phyloP scores from a whole-genome alignment of 441 rosid species.

The Adansonia madagascariensis region DNA sequence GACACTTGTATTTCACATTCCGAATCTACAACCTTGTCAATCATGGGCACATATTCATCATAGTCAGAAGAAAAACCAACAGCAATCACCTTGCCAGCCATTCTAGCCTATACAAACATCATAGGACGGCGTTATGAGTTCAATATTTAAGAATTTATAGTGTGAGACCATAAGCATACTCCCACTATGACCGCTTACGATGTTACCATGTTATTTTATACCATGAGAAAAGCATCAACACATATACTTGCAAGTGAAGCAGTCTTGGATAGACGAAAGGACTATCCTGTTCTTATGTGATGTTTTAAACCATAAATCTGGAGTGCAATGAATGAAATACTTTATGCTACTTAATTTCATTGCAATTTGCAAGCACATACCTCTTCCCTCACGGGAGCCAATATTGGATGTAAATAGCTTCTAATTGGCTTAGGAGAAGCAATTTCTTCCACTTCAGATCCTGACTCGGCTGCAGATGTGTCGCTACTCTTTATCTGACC shows the following conservation, averaged over 20 bases:
- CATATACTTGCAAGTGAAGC: neutral
- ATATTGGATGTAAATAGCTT: slow-evolving; percentile 49
- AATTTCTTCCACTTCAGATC: slow-evolving; percentile 71
- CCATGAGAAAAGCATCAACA: neutral
- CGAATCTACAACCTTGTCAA: slow-evolving; percentile 93
- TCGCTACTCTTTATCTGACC: slow-evolving; percentile 60
- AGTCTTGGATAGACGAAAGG: neutral
- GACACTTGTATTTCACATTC: slow-evolving; percentile 51
- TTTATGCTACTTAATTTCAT: neutral
- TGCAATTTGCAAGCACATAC: slow-evolving; percentile 41
- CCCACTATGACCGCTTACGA: neutral
- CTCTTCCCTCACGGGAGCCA: slow-evolving; percentile 78
- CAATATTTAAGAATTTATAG: slow-evolving; percentile 3
- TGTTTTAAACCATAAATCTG: neutral
- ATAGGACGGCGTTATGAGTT: slow-evolving; percentile 19
- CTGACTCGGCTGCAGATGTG: slow-evolving; percentile 66
- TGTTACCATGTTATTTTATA: neutral
- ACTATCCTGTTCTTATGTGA: neutral
- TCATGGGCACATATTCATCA: slow-evolving; percentile 89
- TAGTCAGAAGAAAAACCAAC: slow-evolving; percentile 44
- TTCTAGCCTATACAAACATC: slow-evolving; percentile 49
- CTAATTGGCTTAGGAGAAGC: slow-evolving; percentile 54
- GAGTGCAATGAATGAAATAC: neutral
- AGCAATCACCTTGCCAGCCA: slow-evolving; percentile 39
- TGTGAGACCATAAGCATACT: neutral